phyloP scores from a whole-genome alignment of 2,329 filamentous ascomycete species.

The Diaporthe helianthi region DNA sequence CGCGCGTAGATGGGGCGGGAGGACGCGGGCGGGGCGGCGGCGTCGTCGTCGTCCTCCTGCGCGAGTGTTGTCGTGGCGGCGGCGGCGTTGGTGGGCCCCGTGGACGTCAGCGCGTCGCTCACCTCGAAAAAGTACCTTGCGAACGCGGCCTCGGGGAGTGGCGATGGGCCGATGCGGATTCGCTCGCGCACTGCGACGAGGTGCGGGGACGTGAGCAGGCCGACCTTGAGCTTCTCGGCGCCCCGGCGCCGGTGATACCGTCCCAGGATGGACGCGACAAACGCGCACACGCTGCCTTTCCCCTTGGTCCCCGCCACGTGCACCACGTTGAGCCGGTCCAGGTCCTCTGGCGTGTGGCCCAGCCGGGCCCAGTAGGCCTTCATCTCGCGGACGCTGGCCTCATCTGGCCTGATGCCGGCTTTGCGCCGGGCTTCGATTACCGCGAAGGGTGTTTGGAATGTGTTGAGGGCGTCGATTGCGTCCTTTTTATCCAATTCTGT shows the following conservation, averaged over 20 bases:
- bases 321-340: slow-evolving; percentile 69
- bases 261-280: slow-evolving; percentile 67
- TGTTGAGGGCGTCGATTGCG: slow-evolving; percentile 85
- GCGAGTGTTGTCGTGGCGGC: too few relatives aligned
- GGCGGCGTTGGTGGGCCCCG: neutral
- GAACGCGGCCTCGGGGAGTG: slow-evolving; percentile 65
- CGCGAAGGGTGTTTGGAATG: slow-evolving; percentile 86
- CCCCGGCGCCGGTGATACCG: slow-evolving; percentile 50
- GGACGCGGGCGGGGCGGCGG: too few relatives aligned
- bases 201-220: slow-evolving; percentile 74
- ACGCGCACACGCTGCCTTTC: slow-evolving; percentile 76
- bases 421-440: slow-evolving; percentile 80
- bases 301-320: slow-evolving; percentile 81
- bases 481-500: slow-evolving; percentile 61
- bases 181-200: slow-evolving; percentile 72
- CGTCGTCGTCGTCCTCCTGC: too few relatives aligned
- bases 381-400: slow-evolving; percentile 78
- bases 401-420: slow-evolving; percentile 74
- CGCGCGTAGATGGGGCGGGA: slow-evolving; percentile 64
- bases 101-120: slow-evolving; percentile 61
- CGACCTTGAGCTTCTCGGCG: slow-evolving; percentile 54
- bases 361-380: slow-evolving; percentile 77
- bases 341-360: slow-evolving; percentile 70
- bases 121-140: slow-evolving; percentile 73
- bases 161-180: slow-evolving; percentile 66